These are phyloP conservation scores for Zygosaccharomyces siamensis DNA, from an alignment of 805 yeast species.

Conservation along the genomic window DNA sequence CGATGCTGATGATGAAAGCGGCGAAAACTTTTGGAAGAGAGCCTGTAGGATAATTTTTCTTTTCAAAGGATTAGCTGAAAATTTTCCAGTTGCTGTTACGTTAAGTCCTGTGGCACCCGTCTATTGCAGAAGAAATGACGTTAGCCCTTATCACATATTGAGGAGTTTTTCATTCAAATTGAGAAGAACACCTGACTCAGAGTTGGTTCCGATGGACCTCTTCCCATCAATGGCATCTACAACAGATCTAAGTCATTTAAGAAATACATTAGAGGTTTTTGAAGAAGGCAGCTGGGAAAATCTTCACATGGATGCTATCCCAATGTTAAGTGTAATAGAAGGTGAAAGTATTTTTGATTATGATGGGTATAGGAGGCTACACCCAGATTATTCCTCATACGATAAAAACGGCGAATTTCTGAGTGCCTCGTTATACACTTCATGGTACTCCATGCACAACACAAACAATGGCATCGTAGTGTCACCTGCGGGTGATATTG, in stretches of 20 bases:
- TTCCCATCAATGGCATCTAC: background rate
- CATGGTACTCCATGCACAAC: constrained; percentile 13
- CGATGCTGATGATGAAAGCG: constrained; percentile 36
- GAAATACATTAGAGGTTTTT: constrained; percentile 9
- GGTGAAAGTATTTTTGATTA: constrained; percentile 32
- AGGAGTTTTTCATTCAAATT: constrained; percentile 26
- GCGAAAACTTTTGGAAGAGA: constrained; percentile 34
- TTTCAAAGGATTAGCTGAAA: constrained; percentile 30
- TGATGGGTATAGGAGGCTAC: constrained; percentile 30
- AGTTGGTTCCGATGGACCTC: background rate
- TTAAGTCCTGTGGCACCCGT: constrained; percentile 16
- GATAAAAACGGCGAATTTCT: constrained; percentile 35
- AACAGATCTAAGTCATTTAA: constrained; percentile 4
- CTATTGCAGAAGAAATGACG: constrained; percentile 13
- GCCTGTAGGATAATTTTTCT: constrained; percentile 30
- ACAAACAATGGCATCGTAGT: background rate
- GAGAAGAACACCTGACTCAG: background rate
- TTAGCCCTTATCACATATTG: constrained; percentile 16
- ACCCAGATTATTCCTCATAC: constrained; percentile 27
- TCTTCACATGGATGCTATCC: constrained; percentile 19
- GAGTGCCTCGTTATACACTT: constrained; percentile 33
- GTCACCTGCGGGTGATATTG: background rate
- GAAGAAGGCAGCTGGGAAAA: constrained; percentile 25
- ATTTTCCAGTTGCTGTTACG: constrained; percentile 11
- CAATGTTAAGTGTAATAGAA: constrained; percentile 25